Evolutionary conservation across 129 eudicot species (phyloP).

Genomic region (Tanacetum coccineum): DNA sequence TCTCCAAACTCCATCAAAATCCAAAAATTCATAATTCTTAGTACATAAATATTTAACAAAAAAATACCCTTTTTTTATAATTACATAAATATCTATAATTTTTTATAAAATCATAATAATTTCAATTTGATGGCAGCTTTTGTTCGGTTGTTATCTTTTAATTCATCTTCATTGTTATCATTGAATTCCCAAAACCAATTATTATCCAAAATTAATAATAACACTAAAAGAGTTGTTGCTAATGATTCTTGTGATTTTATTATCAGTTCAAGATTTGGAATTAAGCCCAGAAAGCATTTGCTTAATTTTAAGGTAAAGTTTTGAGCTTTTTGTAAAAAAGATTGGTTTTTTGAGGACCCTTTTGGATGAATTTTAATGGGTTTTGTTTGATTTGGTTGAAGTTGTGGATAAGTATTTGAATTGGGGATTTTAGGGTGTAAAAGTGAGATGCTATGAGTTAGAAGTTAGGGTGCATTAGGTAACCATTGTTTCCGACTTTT

Average conservation of each 20-base stretch:
- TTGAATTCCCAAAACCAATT: constrained; percentile 45
- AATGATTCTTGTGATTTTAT: constrained; percentile 33
- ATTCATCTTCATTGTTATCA: constrained; percentile 52
- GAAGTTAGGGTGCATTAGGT: constrained; percentile 13
- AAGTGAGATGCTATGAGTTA: not conserved
- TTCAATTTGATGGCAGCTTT: constrained; percentile 57
- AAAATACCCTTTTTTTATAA: too few species aligned
- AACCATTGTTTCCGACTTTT: too few species aligned
- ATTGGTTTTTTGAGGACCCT: constrained; percentile 7
- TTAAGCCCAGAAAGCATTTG: constrained; percentile 39
- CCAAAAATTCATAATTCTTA: too few species aligned
- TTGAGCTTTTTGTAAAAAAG: not conserved
- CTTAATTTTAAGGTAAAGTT: constrained; percentile 59
- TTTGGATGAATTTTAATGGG: not conserved
- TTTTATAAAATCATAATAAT: not conserved
- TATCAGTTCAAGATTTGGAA: constrained; percentile 31
- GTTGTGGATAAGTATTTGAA: not conserved
- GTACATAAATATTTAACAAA: too few species aligned
- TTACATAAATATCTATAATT: not conserved
- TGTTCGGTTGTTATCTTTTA: constrained; percentile 48
- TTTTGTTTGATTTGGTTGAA: constrained; percentile 19
- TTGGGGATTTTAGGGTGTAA: constrained; percentile 17
- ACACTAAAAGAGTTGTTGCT: constrained; percentile 33
- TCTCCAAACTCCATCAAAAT: constrained; percentile 1
- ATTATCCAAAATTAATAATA: constrained; percentile 11